These are phyloP conservation scores for Ricinus communis DNA, from an alignment of 345 rosid genomes.

Conservation along the genomic window DNA sequence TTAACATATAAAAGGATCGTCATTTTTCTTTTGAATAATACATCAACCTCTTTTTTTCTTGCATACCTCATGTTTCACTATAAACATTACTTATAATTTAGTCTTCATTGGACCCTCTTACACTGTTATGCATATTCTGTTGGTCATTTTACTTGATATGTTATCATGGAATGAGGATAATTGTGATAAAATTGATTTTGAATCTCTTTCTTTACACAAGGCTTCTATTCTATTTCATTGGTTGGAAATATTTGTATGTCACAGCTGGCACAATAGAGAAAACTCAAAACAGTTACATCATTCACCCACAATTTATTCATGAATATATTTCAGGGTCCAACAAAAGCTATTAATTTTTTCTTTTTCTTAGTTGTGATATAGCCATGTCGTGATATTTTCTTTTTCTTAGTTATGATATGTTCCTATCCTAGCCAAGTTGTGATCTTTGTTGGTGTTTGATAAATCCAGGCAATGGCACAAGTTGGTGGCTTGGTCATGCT, in stretches of 20 bases:
- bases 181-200: too few relatives aligned
- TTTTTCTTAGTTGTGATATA: too few relatives aligned
- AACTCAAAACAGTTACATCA: too few relatives aligned
- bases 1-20: neutral
- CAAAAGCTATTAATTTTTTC: too few relatives aligned
- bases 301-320: neutral
- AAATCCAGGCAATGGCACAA: slow-evolving; percentile 89
- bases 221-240: too few relatives aligned
- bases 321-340: neutral
- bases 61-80: neutral
- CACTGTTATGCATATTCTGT: neutral
- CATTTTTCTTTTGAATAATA: neutral
- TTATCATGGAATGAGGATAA: neutral
- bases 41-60: neutral
- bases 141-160: neutral
- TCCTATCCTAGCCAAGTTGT: neutral
- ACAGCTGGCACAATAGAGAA: too few relatives aligned
- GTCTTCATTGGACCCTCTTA: neutral
- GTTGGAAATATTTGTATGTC: too few relatives aligned
- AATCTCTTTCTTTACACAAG: too few relatives aligned
- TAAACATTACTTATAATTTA: neutral
- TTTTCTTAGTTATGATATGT: too few relatives aligned
- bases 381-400: too few relatives aligned
- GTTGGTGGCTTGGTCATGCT: slow-evolving; percentile 93
- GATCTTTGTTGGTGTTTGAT: slow-evolving; percentile 16